A percentile compares a stretch with the other conserved stretches of the same genome.
Conservation (phyloP, 2,329 filamentous ascomycete species). For the Ophiostoma populinum region DNA sequence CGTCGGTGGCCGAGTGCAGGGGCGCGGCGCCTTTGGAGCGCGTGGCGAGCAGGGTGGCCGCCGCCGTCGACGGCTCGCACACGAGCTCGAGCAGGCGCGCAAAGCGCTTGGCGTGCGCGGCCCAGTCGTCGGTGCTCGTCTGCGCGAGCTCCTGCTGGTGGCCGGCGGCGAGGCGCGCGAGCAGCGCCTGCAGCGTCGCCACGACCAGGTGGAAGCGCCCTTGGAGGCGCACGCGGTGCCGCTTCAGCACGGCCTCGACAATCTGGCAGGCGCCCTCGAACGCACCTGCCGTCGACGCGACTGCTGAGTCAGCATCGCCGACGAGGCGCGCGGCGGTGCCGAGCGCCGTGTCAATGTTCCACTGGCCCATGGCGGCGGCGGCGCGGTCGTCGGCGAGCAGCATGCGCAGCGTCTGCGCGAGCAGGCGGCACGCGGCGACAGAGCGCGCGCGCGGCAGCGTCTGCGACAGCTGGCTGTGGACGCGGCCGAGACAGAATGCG, state of each 20-base stretch:
- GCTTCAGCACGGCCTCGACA: constrained; percentile 36
- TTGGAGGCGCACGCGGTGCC: constrained; percentile 42
- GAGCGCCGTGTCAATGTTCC: constrained; percentile 38
- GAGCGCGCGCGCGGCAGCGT: constrained; percentile 17
- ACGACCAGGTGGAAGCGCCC: constrained; percentile 44
- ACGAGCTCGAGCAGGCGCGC: constrained; percentile 12
- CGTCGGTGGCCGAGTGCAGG: constrained; percentile 42
- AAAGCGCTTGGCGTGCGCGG: constrained; percentile 30
- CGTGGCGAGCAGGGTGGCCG: constrained; percentile 23
- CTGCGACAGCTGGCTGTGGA: constrained; percentile 23
- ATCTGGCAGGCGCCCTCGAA: constrained; percentile 34
- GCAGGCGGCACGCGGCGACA: constrained; percentile 19
- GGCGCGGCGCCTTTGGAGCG: constrained; percentile 7
- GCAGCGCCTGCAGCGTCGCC: constrained; percentile 35
- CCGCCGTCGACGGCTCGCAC: constrained; percentile 39
- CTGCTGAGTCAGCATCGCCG: neutral
- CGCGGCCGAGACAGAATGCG: constrained; percentile 21
- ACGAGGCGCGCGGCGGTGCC: constrained; percentile 24
- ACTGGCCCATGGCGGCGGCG: constrained; percentile 34
- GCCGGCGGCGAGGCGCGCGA: constrained; percentile 31
- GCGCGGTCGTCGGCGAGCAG: constrained; percentile 29
- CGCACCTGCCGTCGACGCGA: constrained; percentile 16
- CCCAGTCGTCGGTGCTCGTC: constrained; percentile 13
- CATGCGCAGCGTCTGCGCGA: constrained; percentile 24
- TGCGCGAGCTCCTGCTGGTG: constrained; percentile 14